Percentiles rank a stretch among this genome's conserved stretches.
Conservation (phyloP, 345 rosid genomes). For the Iberis pinnata region DNA sequence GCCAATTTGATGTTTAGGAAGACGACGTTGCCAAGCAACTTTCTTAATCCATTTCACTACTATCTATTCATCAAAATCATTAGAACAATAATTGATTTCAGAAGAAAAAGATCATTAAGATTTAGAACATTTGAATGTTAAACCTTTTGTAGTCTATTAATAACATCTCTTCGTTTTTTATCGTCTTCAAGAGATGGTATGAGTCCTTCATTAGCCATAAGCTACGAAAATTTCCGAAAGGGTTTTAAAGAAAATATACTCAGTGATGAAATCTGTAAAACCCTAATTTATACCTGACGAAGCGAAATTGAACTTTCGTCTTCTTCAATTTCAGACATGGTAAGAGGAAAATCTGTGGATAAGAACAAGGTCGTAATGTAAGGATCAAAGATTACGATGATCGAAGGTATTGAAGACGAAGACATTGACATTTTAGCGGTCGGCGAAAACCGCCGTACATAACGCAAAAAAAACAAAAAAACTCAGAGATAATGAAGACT, state of each 20-base stretch:
- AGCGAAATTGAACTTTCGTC: conserved; percentile 42
- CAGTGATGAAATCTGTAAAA: background rate
- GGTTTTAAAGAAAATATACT: background rate
- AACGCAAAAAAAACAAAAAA: too few relatives aligned
- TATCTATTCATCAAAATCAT: conserved; percentile 31
- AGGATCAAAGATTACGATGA: conserved; percentile 11
- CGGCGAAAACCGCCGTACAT: conserved; percentile 28
- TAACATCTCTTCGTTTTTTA: conserved; percentile 36
- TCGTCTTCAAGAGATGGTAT: conserved; percentile 41
- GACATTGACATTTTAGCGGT: too few relatives aligned
- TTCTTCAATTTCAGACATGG: conserved; percentile 32
- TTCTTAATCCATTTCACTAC: conserved; percentile 41
- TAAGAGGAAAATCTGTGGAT: conserved; percentile 13
- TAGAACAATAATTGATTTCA: background rate
- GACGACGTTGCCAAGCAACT: conserved; percentile 47
- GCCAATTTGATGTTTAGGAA: conserved; percentile 40
- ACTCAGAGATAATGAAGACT: background rate
- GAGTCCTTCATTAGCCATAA: conserved; percentile 40
- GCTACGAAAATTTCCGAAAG: conserved; percentile 15
- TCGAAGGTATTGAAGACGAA: too few relatives aligned
- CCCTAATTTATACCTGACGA: conserved; percentile 34
- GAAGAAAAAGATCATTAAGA: background rate
- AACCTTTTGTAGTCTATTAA: conserved; percentile 33
- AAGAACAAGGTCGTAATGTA: conserved; percentile 21
- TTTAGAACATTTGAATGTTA: background rate